Percentiles rank a stretch among this genome's conserved stretches.
These are phyloP conservation scores for Cryphonectria carpinicola DNA, from an alignment of 2,329 filamentous ascomycete species.

Conservation along the genomic window DNA sequence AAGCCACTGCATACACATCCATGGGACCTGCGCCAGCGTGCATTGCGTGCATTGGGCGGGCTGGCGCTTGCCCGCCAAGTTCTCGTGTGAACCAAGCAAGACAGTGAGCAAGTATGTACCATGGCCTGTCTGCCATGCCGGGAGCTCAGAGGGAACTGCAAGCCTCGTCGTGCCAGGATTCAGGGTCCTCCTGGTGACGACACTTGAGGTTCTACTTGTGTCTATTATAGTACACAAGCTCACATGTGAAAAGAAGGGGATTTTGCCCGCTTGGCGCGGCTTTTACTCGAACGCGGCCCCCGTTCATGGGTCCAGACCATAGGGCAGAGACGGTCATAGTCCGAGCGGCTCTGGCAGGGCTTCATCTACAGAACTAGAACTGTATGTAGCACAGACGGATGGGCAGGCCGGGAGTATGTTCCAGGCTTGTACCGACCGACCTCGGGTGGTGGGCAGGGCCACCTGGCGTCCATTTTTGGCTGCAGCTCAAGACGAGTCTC, in stretches of 20 bases:
- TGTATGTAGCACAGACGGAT: not conserved
- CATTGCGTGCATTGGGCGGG: not conserved
- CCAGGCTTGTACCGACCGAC: not conserved
- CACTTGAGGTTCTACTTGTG: conserved; percentile 1
- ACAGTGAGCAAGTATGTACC: not conserved
- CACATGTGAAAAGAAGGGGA: not conserved
- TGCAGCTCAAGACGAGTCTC: not conserved
- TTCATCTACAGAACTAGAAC: not conserved
- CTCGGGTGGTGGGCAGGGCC: not conserved
- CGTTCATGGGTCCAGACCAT: not conserved
- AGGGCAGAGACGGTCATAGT: not conserved
- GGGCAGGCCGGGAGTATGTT: not conserved
- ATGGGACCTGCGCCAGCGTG: not conserved
- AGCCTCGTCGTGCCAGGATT: not conserved
- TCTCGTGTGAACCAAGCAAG: not conserved
- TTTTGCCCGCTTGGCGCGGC: conserved; percentile 1
- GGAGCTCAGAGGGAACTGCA: not conserved
- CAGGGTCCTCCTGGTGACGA: conserved; percentile 19
- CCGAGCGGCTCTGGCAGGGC: not conserved
- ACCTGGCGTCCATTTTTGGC: not conserved
- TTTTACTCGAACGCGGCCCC: not conserved
- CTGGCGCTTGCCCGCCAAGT: not conserved
- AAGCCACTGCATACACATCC: not conserved
- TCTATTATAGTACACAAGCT: not conserved
- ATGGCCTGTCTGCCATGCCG: not conserved